phyloP scores from a whole-genome alignment of 371 early-diverging fungal genomes.

The Batkoa obscura region DNA sequence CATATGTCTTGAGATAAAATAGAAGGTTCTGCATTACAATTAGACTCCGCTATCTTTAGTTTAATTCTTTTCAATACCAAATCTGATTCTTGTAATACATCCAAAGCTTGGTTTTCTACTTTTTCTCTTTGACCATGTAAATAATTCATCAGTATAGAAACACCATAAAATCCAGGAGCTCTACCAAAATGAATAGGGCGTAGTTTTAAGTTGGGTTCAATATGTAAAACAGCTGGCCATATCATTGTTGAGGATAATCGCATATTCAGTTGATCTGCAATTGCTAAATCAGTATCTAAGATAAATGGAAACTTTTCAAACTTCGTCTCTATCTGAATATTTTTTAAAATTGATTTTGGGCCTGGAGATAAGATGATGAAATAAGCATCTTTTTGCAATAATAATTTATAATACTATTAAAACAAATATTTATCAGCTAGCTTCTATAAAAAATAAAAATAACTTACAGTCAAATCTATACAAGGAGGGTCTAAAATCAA shows the following conservation, averaged over 20 bases:
- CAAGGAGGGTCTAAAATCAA: background rate
- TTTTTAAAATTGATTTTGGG: background rate
- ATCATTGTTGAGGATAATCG: background rate
- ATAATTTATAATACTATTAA: background rate
- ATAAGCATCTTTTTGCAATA: background rate
- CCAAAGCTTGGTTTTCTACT: conserved; percentile 1
- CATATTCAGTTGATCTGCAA: background rate
- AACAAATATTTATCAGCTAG: background rate
- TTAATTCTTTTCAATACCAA: background rate
- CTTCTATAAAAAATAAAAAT: background rate
- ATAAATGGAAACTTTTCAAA: conserved; percentile 1
- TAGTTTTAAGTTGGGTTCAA: background rate
- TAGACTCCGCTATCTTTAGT: too few relatives aligned
- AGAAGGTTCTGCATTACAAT: too few relatives aligned
- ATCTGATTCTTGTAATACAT: background rate
- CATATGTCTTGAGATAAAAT: too few relatives aligned
- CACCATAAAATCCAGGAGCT: background rate
- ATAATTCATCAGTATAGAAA: background rate
- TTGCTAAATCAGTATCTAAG: background rate
- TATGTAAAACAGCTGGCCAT: conserved; percentile 1
- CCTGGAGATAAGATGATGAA: background rate
- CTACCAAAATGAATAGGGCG: conserved; percentile 1
- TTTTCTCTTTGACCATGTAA: background rate
- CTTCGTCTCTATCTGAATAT: background rate
- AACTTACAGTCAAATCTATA: background rate